Base-by-base conservation (phyloP, 2,329 filamentous ascomycete species). In the Apiospora kogelbergensis region DNA sequence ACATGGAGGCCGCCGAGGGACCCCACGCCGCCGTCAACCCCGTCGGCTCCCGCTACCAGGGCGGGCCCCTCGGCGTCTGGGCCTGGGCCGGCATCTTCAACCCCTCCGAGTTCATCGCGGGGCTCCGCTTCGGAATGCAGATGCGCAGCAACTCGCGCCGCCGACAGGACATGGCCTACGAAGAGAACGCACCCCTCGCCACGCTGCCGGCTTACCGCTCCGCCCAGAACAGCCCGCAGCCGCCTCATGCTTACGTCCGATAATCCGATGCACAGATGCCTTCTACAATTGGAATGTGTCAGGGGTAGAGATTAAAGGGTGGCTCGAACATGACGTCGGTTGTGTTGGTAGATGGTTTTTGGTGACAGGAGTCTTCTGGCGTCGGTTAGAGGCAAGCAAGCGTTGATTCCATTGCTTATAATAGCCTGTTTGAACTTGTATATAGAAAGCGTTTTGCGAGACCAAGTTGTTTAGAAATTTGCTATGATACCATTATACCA, bases 41-140 rank as follows among this genome's bases (percentile, higher is more conserved):
- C 22, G 30, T 17, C 24, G 63, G 22, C n/a, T 9, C 63, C 46
- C 30, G 46, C 63, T 68, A 67, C 66, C 66, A 70, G 24, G 70
- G 70, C 40, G 70, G 70, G 1, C 40, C 41, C 17, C 57, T 70
- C 26, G 68, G 70, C 1, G 11, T 65, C 33, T 60, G 63, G 41
- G 68, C 70, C 20, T 65, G 63, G 53, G 37, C 44, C 20, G 37
- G 37, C 10, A 66, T 70, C 42, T 24, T 68, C 37, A 66, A 70
- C 45, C 68, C 67, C 1, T 24, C 24, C 10, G 70, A 70, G 63
- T 63, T 70, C 41, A 9, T 71, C 24, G 64, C 68, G 15, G 70
- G 53, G 9, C 30, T 71, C 24, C 3, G 24, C 10, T 69, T 71
- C 53, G 53, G 37, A 1, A 26, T 69, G 26, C 63, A 57, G 30